phyloP scores from a whole-genome alignment of 1,284 basidiomycete species.

The Mixia osmundae region DNA sequence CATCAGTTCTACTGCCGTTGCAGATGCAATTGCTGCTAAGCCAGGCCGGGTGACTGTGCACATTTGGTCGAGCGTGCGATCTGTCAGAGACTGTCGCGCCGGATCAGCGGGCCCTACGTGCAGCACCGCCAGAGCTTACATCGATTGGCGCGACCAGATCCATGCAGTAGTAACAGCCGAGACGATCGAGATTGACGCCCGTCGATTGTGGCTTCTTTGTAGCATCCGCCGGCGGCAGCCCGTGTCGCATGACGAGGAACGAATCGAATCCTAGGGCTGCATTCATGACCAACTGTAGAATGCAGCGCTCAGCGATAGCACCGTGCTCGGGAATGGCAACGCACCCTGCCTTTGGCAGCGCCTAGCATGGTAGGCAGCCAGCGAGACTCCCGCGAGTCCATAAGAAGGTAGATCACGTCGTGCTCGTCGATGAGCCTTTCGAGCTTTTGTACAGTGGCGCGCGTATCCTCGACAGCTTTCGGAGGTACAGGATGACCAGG shows the following conservation, averaged over 20 bases:
- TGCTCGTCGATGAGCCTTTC: conserved; percentile 58
- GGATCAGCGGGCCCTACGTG: background rate
- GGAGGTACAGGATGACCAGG: conserved; percentile 69
- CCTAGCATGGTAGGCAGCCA: conserved; percentile 86
- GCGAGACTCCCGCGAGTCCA: conserved; percentile 87
- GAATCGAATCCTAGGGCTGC: conserved; percentile 90
- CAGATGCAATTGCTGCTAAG: conserved; percentile 70
- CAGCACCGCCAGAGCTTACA: conserved; percentile 27
- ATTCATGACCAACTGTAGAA: conserved; percentile 58
- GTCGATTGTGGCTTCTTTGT: conserved; percentile 6
- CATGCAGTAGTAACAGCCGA: conserved; percentile 96
- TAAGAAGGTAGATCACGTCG: conserved; percentile 78
- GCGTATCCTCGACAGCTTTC: conserved; percentile 31
- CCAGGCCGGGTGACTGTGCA: conserved; percentile 97
- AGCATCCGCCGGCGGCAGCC: conserved; percentile 31
- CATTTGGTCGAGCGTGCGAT: conserved; percentile 94
- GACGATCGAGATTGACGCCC: conserved; percentile 14
- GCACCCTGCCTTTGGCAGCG: conserved; percentile 54
- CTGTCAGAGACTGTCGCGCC: conserved; percentile 48
- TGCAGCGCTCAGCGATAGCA: background rate
- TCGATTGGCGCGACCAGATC: conserved; percentile 91
- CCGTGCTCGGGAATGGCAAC: conserved; percentile 8
- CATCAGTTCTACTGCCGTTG: conserved; percentile 76
- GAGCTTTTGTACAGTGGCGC: conserved; percentile 42
- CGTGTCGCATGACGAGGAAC: conserved; percentile 91